Percentiles rank a stretch among this genome's conserved stretches.
Conservation (phyloP, 805 yeast species). For the Kurtzmaniella cleridarum region DNA sequence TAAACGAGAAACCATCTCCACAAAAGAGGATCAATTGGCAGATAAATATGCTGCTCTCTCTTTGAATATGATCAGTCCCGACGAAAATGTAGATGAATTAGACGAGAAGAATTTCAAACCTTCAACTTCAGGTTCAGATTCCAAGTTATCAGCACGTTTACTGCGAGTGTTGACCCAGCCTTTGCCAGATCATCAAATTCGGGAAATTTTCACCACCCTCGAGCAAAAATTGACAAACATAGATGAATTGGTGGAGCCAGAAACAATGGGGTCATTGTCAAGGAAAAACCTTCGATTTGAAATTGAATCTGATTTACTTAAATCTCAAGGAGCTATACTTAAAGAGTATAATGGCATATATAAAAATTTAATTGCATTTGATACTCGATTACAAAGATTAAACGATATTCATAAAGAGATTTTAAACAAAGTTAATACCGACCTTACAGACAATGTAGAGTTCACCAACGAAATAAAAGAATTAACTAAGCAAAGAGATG, state of each 20-base stretch:
- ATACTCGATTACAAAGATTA: slow-evolving; percentile 13
- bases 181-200: slow-evolving; percentile 31
- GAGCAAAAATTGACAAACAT: slow-evolving; percentile 20
- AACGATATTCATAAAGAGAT: slow-evolving; percentile 24
- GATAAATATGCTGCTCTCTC: slow-evolving; percentile 47
- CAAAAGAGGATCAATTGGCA: slow-evolving; percentile 21
- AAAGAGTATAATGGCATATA: slow-evolving; percentile 30
- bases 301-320: slow-evolving; percentile 55
- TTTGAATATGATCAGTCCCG: slow-evolving; percentile 28
- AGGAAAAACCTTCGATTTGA: slow-evolving; percentile 57
- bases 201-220: slow-evolving; percentile 27
- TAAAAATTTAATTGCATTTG: slow-evolving; percentile 18
- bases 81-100: slow-evolving; percentile 4
- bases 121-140: slow-evolving; percentile 5
- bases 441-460: slow-evolving; percentile 15
- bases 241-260: slow-evolving; percentile 39
- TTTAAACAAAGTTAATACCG: slow-evolving; percentile 33
- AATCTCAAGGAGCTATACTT: slow-evolving; percentile 39
- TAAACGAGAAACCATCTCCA: slow-evolving; percentile 11
- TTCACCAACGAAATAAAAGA: slow-evolving; percentile 20
- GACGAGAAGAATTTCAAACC: background rate
- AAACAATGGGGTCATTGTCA: slow-evolving; percentile 51
- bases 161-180: slow-evolving; percentile 44
- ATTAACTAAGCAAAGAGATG: slow-evolving; percentile 24
- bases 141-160: slow-evolving; percentile 39